These are phyloP conservation scores for Arthrinium puccinioides DNA, from an alignment of 2,329 filamentous ascomycete genomes.

Conservation along the genomic window DNA sequence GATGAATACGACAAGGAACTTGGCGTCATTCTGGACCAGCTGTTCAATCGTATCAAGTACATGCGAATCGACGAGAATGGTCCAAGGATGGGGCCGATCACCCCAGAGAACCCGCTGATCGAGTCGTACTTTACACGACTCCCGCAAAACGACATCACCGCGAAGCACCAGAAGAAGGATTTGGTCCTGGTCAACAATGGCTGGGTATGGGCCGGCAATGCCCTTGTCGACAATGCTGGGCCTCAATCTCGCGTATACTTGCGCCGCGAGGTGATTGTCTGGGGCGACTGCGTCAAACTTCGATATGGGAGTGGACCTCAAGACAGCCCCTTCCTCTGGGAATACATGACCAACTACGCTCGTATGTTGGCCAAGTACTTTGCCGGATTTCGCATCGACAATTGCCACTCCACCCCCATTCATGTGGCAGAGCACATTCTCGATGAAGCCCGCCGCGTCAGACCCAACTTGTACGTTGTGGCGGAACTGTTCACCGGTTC, in stretches of 20 bases:
- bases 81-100: slow-evolving; percentile 77
- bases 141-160: slow-evolving; percentile 69
- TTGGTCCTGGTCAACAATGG: slow-evolving; percentile 90
- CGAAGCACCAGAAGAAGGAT: slow-evolving; percentile 67
- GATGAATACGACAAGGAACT: slow-evolving; percentile 84
- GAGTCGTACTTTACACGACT: slow-evolving; percentile 94
- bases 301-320: slow-evolving; percentile 74
- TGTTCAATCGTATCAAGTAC: slow-evolving; percentile 94
- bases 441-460: slow-evolving; percentile 82
- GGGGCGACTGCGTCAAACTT: slow-evolving; percentile 97
- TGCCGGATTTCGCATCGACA: slow-evolving; percentile 91
- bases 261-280: slow-evolving; percentile 92
- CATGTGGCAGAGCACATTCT: slow-evolving; percentile 92
- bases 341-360: slow-evolving; percentile 91
- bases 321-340: slow-evolving; percentile 91
- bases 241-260: slow-evolving; percentile 87
- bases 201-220: slow-evolving; percentile 98
- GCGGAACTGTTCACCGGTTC: slow-evolving; percentile 94
- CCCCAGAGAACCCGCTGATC: slow-evolving; percentile 69
- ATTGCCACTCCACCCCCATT: slow-evolving; percentile 92
- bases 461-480: slow-evolving; percentile 83
- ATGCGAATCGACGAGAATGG: slow-evolving; percentile 87
- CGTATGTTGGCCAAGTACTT: slow-evolving; percentile 92
- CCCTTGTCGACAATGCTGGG: slow-evolving; percentile 87
- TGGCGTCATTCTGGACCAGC: slow-evolving; percentile 76